Conservation (phyloP, 2,329 filamentous ascomycete species). For the Talaromyces sp. region DNA sequence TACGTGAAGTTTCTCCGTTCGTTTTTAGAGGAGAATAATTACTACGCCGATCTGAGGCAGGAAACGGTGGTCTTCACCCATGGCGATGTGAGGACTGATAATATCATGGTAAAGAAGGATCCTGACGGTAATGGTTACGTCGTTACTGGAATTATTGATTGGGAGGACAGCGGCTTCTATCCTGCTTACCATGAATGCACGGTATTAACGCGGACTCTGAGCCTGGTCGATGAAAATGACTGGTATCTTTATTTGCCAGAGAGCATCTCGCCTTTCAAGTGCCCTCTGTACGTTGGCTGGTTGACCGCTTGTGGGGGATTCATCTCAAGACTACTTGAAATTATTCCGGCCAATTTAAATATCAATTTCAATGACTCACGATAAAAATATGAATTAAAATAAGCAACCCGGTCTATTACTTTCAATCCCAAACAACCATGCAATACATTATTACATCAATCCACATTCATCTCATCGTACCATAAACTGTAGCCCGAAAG, state of each 20-base stretch:
- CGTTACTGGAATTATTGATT: conserved; percentile 27
- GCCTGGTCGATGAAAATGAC: conserved; percentile 20
- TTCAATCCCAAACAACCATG: no score
- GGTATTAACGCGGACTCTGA: conserved; percentile 15
- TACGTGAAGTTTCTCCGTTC: conserved; percentile 22
- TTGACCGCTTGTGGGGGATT: conserved; percentile 19
- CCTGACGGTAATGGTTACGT: conserved; percentile 10
- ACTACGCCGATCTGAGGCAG: no score
- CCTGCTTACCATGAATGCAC: conserved; percentile 26
- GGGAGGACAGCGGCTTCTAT: conserved; percentile 29
- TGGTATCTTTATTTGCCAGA: conserved; percentile 26
- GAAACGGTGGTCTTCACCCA: conserved; percentile 18
- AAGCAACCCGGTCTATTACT: no score
- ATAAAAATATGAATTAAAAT: no score
- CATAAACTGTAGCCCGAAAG: neutral
- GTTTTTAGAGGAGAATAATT: conserved; percentile 14
- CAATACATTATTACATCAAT: neutral
- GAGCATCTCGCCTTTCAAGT: conserved; percentile 20
- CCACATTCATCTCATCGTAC: neutral
- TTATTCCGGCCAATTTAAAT: no score
- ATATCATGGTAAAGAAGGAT: conserved; percentile 20
- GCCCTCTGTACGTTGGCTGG: conserved; percentile 18
- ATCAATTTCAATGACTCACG: no score
- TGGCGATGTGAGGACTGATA: conserved; percentile 20
- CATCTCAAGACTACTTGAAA: conserved; percentile 5